phyloP scores from a whole-genome alignment of 73 alveolate species.

The Paramecium biaurelia region DNA sequence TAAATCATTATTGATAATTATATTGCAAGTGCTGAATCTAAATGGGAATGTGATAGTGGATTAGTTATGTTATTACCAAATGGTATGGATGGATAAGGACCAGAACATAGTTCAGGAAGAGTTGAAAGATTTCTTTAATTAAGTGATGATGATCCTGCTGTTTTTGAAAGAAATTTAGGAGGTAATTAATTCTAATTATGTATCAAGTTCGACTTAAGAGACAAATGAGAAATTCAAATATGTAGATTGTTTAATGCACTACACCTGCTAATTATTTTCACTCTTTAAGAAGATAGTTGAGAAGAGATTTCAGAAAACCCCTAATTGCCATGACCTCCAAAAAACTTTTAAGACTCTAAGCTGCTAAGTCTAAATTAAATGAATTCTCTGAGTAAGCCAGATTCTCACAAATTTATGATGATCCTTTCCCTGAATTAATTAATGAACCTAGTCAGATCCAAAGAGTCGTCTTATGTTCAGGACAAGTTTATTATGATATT shows the following conservation, averaged over 20 bases:
- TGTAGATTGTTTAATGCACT: constrained; percentile 76
- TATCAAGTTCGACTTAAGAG: constrained; percentile 30
- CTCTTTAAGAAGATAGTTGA: constrained; percentile 81
- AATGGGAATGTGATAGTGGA: constrained; percentile 83
- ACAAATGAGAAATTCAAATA: constrained; percentile 60
- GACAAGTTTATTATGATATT: constrained; percentile 84
- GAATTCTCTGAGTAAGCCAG: constrained; percentile 60
- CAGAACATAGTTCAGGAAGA: constrained; percentile 90
- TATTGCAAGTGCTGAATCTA: constrained; percentile 87
- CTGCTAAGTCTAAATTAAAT: constrained; percentile 62
- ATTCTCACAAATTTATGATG: constrained; percentile 51
- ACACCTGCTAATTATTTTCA: constrained; percentile 92
- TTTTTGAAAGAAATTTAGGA: constrained; percentile 23
- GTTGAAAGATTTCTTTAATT: constrained; percentile 81
- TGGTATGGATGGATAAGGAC: constrained; percentile 94
- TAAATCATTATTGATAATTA: constrained; percentile 89
- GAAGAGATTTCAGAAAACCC: constrained; percentile 90
- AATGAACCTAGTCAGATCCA: constrained; percentile 48
- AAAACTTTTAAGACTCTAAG: constrained; percentile 78
- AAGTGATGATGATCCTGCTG: constrained; percentile 65
- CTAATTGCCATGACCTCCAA: constrained; percentile 87
- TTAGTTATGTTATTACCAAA: constrained; percentile 84
- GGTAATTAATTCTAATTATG: neutral
- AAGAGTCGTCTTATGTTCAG: constrained; percentile 84
- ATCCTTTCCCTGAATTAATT: constrained; percentile 61